phyloP scores from a whole-genome alignment of 306 rosid genomes.

The Dalbergia cultrata region DNA sequence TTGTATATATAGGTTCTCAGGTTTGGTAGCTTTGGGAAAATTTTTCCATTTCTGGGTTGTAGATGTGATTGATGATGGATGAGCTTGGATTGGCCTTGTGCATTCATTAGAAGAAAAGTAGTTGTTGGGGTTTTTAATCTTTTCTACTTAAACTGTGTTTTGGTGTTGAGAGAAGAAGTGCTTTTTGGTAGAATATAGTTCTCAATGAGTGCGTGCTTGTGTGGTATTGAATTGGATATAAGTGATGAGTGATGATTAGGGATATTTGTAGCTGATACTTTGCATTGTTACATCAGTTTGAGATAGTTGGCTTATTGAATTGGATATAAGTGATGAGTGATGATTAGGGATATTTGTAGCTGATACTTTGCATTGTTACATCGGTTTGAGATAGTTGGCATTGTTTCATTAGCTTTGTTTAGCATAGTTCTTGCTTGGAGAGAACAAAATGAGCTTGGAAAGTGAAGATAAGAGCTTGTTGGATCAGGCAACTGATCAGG shows the following conservation, averaged over 20 bases:
- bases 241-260: constrained; percentile 39
- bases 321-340: constrained; percentile 25
- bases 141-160: constrained; percentile 39
- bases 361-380: constrained; percentile 42
- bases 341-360: constrained; percentile 41
- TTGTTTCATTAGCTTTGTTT: constrained; percentile 44
- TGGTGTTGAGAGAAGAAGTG: constrained; percentile 42
- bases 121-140: background rate
- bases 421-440: constrained; percentile 43
- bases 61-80: constrained; percentile 38
- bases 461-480: constrained; percentile 55
- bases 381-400: constrained; percentile 37
- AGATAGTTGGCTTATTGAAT: constrained; percentile 38
- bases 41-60: constrained; percentile 39
- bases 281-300: constrained; percentile 42
- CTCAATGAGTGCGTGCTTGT: constrained; percentile 38
- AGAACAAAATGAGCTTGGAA: constrained; percentile 76
- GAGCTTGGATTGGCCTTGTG: constrained; percentile 40
- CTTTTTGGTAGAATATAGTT: constrained; percentile 34
- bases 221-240: constrained; percentile 25
- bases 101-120: constrained; percentile 36
- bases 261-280: constrained; percentile 42
- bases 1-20: constrained; percentile 41
- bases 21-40: constrained; percentile 41
- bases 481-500: constrained; percentile 61